These are phyloP conservation scores for Linum lewisii DNA, from an alignment of 345 rosid species.

Conservation along the genomic window DNA sequence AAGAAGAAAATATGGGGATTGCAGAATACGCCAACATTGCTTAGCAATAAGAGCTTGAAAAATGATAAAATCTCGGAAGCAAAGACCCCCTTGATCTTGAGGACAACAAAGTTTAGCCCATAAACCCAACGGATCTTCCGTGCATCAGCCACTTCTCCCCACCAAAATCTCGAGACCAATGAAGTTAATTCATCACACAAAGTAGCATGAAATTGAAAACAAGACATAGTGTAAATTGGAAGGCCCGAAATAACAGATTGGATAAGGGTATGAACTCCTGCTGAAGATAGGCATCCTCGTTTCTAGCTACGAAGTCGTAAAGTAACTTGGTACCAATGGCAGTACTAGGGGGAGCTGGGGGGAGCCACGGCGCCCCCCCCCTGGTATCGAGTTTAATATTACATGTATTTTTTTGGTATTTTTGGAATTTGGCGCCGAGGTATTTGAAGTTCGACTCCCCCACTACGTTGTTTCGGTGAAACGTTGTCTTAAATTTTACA, in stretches of 20 bases:
- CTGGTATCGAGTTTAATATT: too few species aligned
- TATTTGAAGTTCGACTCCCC: too few species aligned
- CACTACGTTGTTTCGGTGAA: too few species aligned
- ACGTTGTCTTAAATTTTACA: too few species aligned
- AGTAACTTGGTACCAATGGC: too few species aligned
- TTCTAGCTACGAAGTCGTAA: not conserved
- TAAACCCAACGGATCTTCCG: not conserved
- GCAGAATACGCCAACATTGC: not conserved
- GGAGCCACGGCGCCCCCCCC: too few species aligned
- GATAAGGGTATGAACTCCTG: too few species aligned
- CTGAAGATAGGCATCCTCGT: too few species aligned
- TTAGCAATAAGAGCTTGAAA: not conserved
- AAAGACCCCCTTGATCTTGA: not conserved
- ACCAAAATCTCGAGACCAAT: not conserved
- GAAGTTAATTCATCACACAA: not conserved
- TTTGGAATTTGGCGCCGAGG: too few species aligned
- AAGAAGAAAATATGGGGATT: not conserved
- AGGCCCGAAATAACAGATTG: too few species aligned
- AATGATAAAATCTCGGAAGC: not conserved
- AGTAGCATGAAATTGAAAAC: not conserved
- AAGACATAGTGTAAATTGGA: not conserved
- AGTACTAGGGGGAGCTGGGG: too few species aligned
- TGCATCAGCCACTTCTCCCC: not conserved
- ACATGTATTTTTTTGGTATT: too few species aligned
- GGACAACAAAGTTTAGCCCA: not conserved